Evolutionary conservation across 352 stramenopile genomes (phyloP), one percentile per base, ranked within the genome.

Genomic region (Globisporangium rhizosaccharum): DNA sequence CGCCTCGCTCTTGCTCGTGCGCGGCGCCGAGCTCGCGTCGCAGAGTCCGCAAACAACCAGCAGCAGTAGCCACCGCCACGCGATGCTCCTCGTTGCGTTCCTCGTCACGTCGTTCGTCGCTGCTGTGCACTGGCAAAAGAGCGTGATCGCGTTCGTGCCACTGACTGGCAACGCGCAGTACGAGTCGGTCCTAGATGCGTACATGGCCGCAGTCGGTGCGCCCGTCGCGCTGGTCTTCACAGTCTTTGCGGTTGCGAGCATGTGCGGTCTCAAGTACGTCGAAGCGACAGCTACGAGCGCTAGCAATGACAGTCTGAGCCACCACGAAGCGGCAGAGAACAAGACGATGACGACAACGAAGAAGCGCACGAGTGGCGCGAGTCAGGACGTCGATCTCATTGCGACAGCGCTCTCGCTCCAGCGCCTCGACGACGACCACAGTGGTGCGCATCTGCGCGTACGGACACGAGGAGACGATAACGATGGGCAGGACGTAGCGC

Each of bases 41-140:
- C 44, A 49, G 18, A 9, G 18, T 8, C 4, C 14, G 14, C 5
- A 18, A 12, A 4, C n/a, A 20, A 49, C 18, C 36, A 41, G 18
- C 51, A 36, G 20, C 23, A 61, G 33, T n/a, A 30, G 26, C 51
- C 30, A 59, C 14, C 23, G 52, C 11, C 76, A 83, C 18, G 73
- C 68, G 20, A 51, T 57, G 9, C 54, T 87, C 53, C 73, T 94
- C 37, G 56, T 63, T 30, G 62, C 52, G 5, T 94, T 81, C 42
- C 26, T 90, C 1, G 52, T 83, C 15, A 74, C 66, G 2, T 90
- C 79, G 4, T 90, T 89, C 39, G 42, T 92, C 15, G 82, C 84
- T 0, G 82, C 82, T 0, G 88, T 76, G 57, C 80, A 90, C 46
- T 88, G 81, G 74, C 82, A 94, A 49, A 88, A 91, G 67, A 79